Conservation (phyloP, 352 stramenopile genomes). For the Phytophthora idaei region DNA sequence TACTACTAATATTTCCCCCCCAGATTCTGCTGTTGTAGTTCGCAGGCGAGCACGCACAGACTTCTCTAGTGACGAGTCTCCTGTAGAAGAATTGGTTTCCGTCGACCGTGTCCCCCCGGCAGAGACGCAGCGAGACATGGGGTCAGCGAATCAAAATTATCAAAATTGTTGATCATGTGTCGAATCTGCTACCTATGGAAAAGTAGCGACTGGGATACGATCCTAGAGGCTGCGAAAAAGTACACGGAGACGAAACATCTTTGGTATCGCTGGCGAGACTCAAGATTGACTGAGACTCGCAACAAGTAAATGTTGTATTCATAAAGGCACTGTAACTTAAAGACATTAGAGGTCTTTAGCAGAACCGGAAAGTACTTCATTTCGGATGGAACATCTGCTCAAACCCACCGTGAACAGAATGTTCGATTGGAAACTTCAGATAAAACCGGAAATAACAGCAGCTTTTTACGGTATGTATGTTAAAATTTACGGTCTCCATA, state of each 20-base stretch:
- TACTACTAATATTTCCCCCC: not conserved
- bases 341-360: not conserved
- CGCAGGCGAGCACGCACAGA: not conserved
- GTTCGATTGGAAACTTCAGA: not conserved
- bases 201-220: not conserved
- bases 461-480: not conserved
- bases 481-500: not conserved
- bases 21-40: not conserved
- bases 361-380: not conserved
- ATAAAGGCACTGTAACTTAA: not conserved
- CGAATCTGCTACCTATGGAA: not conserved
- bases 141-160: not conserved
- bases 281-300: not conserved
- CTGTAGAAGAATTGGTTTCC: not conserved
- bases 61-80: not conserved
- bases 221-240: not conserved
- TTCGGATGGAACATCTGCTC: not conserved
- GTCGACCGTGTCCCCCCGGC: not conserved
- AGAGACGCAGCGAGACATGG: not conserved
- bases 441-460: slow-evolving; percentile 1
- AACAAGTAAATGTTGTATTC: not conserved
- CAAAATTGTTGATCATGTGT: not conserved
- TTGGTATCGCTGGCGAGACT: not conserved
- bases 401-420: not conserved
- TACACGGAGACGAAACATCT: not conserved